Conservation (phyloP, 257 asterid species). For the Solanum peruvianum region DNA sequence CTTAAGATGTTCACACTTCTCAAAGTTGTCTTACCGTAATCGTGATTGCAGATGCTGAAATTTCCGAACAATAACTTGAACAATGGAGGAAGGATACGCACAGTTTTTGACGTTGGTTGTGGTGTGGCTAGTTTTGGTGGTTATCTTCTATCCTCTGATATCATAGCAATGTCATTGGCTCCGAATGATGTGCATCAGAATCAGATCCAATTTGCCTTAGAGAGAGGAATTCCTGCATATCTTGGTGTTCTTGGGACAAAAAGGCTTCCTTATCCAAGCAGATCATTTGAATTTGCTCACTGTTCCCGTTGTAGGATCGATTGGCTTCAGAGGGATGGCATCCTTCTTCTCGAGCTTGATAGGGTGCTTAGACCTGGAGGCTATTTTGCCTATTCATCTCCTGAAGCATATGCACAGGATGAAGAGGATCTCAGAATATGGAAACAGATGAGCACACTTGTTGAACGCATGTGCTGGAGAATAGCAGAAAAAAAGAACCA, state of each 20-base stretch:
- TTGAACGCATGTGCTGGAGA: conserved; percentile 92
- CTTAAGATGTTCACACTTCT: neutral
- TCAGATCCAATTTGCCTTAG: conserved; percentile 92
- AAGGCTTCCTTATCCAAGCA: conserved; percentile 94
- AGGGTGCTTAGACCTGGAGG: conserved; percentile 92
- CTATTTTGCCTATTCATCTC: conserved; percentile 90
- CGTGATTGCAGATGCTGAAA: conserved; percentile 61
- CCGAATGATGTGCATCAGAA: conserved; percentile 95
- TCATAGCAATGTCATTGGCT: conserved; percentile 82
- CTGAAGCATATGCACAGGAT: conserved; percentile 94
- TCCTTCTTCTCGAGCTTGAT: conserved; percentile 90
- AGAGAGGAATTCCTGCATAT: conserved; percentile 94
- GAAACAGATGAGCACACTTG: conserved; percentile 80
- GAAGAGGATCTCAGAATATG: conserved; percentile 88
- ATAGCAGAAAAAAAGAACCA: conserved; percentile 71
- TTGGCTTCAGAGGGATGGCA: conserved; percentile 91
- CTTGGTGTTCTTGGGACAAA: conserved; percentile 97
- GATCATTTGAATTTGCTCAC: conserved; percentile 90
- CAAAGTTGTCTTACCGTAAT: conserved; percentile 1
- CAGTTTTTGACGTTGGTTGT: conserved; percentile 88
- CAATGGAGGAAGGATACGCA: conserved; percentile 67
- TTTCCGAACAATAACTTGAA: conserved; percentile 59
- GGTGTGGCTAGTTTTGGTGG: conserved; percentile 98
- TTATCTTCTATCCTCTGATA: conserved; percentile 82
- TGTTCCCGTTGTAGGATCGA: conserved; percentile 96